phyloP scores from a whole-genome alignment of 2,329 filamentous ascomycete genomes.

The Cryphonectria radicalis region DNA sequence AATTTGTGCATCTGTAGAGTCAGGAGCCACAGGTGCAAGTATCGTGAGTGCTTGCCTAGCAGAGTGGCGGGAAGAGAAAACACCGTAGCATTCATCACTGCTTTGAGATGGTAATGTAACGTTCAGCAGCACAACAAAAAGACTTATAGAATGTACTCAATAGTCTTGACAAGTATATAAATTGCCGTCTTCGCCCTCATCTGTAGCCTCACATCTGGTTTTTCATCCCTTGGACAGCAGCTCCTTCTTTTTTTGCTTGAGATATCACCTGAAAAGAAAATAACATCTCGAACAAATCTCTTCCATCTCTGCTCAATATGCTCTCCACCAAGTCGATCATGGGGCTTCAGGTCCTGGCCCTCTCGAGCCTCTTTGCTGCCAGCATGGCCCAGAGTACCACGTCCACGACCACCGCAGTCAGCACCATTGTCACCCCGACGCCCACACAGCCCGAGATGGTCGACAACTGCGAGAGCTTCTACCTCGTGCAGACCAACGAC shows the following conservation, averaged over 20 bases:
- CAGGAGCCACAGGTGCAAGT: neutral
- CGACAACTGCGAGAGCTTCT: slow-evolving; percentile 10
- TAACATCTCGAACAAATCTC: neutral
- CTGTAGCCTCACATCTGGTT: neutral
- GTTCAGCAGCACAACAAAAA: neutral
- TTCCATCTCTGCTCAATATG: neutral
- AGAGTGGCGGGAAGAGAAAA: neutral
- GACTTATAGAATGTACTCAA: neutral
- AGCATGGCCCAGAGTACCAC: slow-evolving; percentile 4
- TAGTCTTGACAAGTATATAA: neutral
- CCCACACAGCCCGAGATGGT: slow-evolving; percentile 18
- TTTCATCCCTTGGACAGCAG: neutral
- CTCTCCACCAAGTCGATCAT: neutral
- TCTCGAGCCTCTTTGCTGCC: neutral
- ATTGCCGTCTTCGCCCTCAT: neutral
- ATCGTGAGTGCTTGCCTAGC: neutral
- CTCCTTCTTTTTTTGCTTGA: neutral
- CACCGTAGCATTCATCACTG: neutral
- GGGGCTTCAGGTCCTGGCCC: slow-evolving; percentile 2
- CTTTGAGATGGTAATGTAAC: neutral
- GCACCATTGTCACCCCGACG: slow-evolving; percentile 9
- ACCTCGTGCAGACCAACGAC: slow-evolving; percentile 12
- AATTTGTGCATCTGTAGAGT: neutral
- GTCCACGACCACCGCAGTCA: slow-evolving; percentile 2
- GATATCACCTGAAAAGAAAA: neutral